Evolutionary conservation across 2,329 filamentous ascomycete genomes (phyloP).

Genomic region (Pseudocercospora cruenta): DNA sequence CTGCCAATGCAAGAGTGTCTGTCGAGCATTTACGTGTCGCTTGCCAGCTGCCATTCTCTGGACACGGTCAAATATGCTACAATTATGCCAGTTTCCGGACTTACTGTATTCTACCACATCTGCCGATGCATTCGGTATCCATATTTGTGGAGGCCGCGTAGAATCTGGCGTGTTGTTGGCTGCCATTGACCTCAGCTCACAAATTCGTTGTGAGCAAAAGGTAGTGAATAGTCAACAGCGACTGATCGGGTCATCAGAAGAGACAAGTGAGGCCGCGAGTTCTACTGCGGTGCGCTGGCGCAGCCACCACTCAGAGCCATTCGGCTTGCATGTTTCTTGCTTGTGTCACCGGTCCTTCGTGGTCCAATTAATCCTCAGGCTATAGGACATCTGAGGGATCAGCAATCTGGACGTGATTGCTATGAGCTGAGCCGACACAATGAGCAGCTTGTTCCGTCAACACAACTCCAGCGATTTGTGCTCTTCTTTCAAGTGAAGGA

Average conservation of each 20-base stretch:
- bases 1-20: background rate
- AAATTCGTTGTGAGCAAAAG: background rate
- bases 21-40: background rate
- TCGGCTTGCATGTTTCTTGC: background rate
- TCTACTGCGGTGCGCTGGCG: background rate
- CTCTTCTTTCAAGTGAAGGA: background rate
- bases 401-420: no score
- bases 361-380: background rate
- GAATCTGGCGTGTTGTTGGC: background rate
- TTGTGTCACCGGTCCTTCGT: slow-evolving; percentile 1
- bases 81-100: background rate
- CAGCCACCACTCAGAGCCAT: background rate
- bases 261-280: background rate
- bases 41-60: background rate
- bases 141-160: background rate
- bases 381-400: background rate
- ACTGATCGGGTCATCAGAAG: background rate
- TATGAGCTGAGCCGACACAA: background rate
- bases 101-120: background rate
- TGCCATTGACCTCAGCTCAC: background rate
- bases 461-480: no score
- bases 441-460: background rate
- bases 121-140: background rate
- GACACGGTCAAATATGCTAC: background rate
- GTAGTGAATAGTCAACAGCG: background rate